Percentiles rank a stretch among this genome's conserved stretches.
Evolutionary conservation across 148 eudicot species (phyloP).

Genomic region (Camellia lanceoleosa): DNA sequence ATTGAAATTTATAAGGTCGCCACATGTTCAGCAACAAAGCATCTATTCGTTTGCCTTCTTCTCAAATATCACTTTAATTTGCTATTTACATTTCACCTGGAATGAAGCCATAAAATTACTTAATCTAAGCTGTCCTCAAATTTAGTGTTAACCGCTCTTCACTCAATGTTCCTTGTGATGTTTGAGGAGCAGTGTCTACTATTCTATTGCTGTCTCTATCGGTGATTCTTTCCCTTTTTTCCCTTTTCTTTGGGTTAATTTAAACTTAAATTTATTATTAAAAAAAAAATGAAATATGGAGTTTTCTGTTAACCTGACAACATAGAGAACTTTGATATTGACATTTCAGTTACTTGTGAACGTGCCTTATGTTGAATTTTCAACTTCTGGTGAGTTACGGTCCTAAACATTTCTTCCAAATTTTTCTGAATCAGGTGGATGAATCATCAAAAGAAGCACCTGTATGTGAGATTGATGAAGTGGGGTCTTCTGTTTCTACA

Average conservation of each 20-base stretch:
- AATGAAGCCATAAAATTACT: neutral
- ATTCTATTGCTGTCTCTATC: neutral
- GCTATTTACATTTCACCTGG: neutral
- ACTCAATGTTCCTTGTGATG: neutral
- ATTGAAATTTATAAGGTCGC: neutral
- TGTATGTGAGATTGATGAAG: constrained; percentile 31
- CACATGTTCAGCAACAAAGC: neutral
- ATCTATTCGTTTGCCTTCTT: neutral
- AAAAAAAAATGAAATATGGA: neutral
- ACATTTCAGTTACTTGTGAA: neutral
- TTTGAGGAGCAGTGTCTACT: neutral
- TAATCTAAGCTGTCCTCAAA: neutral
- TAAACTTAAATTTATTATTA: neutral
- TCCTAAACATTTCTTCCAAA: constrained; percentile 1
- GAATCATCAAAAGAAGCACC: constrained; percentile 22
- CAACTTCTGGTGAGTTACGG: neutral
- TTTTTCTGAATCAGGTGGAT: constrained; percentile 31
- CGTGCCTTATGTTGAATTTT: neutral
- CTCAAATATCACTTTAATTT: neutral
- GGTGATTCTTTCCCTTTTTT: neutral
- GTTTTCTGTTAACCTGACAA: too few species aligned
- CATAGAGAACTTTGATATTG: neutral
- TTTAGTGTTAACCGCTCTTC: neutral
- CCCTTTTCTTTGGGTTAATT: neutral
- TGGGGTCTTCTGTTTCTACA: constrained; percentile 21